phyloP scores from a whole-genome alignment of 2,329 filamentous ascomycete species.

The Fusarium xylarioides region DNA sequence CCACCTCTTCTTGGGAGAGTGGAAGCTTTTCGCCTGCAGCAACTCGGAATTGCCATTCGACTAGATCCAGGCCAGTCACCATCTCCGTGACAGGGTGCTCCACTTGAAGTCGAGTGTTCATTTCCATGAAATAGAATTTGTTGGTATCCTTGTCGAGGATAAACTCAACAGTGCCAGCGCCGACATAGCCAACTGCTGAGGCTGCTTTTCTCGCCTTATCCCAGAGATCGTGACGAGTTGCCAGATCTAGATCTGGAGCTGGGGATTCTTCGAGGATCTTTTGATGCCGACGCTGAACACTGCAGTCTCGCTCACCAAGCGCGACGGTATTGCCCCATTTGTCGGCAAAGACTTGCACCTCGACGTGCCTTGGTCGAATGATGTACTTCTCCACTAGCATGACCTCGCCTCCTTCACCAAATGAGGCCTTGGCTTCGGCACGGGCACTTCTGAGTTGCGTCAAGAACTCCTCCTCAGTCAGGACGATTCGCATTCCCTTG shows the following conservation, averaged over 20 bases:
- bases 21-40: slow-evolving; percentile 66
- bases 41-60: slow-evolving; percentile 94
- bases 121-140: slow-evolving; percentile 84
- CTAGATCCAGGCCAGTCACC: slow-evolving; percentile 77
- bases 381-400: slow-evolving; percentile 89
- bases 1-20: slow-evolving; percentile 70
- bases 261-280: slow-evolving; percentile 93
- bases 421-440: slow-evolving; percentile 79
- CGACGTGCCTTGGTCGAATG: slow-evolving; percentile 81
- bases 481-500: slow-evolving; percentile 84
- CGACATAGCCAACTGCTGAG: slow-evolving; percentile 85
- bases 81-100: slow-evolving; percentile 91
- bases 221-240: slow-evolving; percentile 69
- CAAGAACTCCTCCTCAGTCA: slow-evolving; percentile 73
- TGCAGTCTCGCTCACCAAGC: slow-evolving; percentile 90
- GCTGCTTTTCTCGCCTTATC: slow-evolving; percentile 72
- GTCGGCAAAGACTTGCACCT: slow-evolving; percentile 92
- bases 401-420: slow-evolving; percentile 81
- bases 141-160: slow-evolving; percentile 85
- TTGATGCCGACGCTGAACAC: slow-evolving; percentile 85
- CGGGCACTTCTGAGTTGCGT: slow-evolving; percentile 76
- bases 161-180: slow-evolving; percentile 89
- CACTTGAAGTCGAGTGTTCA: slow-evolving; percentile 91
- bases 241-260: slow-evolving; percentile 71
- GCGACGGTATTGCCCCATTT: slow-evolving; percentile 79